Percentiles rank a stretch among this genome's conserved stretches.
Conservation (phyloP, 768 basidiomycete genomes). For the Mycena haematopus region DNA sequence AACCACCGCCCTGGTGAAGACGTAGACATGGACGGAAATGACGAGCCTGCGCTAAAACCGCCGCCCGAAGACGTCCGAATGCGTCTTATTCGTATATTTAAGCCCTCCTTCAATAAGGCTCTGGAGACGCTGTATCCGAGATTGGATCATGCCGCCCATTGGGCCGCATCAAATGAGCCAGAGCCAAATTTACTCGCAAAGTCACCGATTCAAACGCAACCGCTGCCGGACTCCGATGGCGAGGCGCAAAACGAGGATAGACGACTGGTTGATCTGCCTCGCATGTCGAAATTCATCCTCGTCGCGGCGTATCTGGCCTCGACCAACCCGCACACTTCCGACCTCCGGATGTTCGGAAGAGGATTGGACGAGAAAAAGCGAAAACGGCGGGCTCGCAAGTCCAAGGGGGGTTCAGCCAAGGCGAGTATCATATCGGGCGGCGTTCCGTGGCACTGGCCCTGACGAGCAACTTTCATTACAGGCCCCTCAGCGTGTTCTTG, state of each 20-base stretch:
- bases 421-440: slow-evolving; percentile 34
- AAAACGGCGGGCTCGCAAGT: slow-evolving; percentile 52
- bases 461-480: slow-evolving; percentile 33
- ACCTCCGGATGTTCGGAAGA: slow-evolving; percentile 83
- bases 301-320: slow-evolving; percentile 83
- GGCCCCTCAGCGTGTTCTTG: slow-evolving; percentile 80
- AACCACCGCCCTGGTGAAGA: slow-evolving; percentile 28
- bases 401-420: slow-evolving; percentile 55
- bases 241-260: slow-evolving; percentile 34
- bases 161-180: slow-evolving; percentile 61
- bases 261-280: slow-evolving; percentile 52
- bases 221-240: slow-evolving; percentile 32
- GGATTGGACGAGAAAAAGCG: slow-evolving; percentile 70
- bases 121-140: slow-evolving; percentile 76
- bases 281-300: slow-evolving; percentile 77
- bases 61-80: slow-evolving; percentile 68
- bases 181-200: slow-evolving; percentile 46
- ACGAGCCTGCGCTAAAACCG: slow-evolving; percentile 30
- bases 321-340: slow-evolving; percentile 82
- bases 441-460: not conserved
- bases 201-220: slow-evolving; percentile 34
- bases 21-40: slow-evolving; percentile 30
- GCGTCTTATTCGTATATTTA: slow-evolving; percentile 69
- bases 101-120: slow-evolving; percentile 63
- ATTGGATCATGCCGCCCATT: slow-evolving; percentile 64